These are phyloP conservation scores for Arachis monticola DNA, from an alignment of 331 rosid species.

Conservation along the genomic window DNA sequence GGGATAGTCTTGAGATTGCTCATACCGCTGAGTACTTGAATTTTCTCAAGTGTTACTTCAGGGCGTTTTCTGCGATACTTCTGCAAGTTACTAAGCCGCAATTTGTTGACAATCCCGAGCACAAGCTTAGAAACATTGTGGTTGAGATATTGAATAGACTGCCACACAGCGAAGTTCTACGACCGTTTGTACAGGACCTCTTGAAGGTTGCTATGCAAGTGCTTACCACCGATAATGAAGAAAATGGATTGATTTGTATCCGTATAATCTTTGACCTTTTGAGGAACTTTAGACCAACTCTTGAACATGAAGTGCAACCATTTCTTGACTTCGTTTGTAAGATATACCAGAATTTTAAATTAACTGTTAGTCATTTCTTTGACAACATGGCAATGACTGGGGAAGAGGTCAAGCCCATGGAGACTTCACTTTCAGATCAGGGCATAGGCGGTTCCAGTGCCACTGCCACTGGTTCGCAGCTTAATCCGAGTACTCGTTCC, in stretches of 20 bases:
- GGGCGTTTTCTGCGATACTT: constrained; percentile 72
- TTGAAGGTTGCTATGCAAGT: constrained; percentile 94
- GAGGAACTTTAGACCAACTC: constrained; percentile 84
- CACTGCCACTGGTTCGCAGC: constrained; percentile 63
- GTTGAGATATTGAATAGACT: constrained; percentile 92
- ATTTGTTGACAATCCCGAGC: constrained; percentile 75
- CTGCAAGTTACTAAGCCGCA: constrained; percentile 82
- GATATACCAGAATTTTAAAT: constrained; percentile 81
- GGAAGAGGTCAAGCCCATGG: constrained; percentile 80
- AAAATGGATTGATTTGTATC: constrained; percentile 79
- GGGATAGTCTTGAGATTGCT: constrained; percentile 93
- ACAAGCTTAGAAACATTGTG: constrained; percentile 83
- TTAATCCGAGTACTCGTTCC: constrained; percentile 95
- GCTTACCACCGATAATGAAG: constrained; percentile 88
- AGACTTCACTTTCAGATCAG: constrained; percentile 68
- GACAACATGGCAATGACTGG: constrained; percentile 59
- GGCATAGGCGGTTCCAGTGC: constrained; percentile 45
- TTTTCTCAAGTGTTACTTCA: constrained; percentile 82
- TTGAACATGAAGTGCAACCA: constrained; percentile 88
- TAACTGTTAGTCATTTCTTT: constrained; percentile 82
- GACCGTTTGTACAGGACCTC: constrained; percentile 93
- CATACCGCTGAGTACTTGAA: constrained; percentile 94
- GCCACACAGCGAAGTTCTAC: constrained; percentile 93
- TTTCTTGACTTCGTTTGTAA: constrained; percentile 87
- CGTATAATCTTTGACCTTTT: constrained; percentile 92